Evolutionary conservation across 2,329 filamentous ascomycete species (phyloP), one percentile per base, ranked within the genome.

Genomic region (Aspergillus puulaauensis): DNA sequence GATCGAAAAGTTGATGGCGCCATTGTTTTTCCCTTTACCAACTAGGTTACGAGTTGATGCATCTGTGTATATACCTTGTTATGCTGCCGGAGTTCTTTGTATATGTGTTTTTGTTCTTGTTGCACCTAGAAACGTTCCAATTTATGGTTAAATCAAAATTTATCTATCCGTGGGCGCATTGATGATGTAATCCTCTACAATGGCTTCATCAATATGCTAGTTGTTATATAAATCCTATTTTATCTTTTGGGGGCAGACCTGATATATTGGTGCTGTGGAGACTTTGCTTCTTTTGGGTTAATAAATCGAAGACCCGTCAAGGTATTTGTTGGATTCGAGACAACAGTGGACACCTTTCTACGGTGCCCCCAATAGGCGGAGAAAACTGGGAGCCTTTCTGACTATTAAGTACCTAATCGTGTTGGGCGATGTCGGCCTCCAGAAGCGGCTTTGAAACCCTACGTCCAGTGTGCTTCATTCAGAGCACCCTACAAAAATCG

Each of bases 31-130:
- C 40, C 15, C 27, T 49, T 55, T 33, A n/a, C n/a, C 39, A 14
- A 31, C 23, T 49, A 53, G 37, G 39, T 35, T 44, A 37, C 21
- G 24, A 52, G 46, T 44, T 41, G 40, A 52, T 35, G 48, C 54
- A 43, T 45, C 35, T 60, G 21, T 57, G 51, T 57, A 54, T 47
- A 52, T 60, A 56, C 37, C 46, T 23, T 50, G 40, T 31, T 40
- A 50, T 43, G 40, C 44, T 21, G 35, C 27, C 44, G 41, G 47
- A 57, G 50, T 57, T 53, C 48, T 37, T 52, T 48, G 15, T 46
- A 31, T 31, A 31, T 31, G 27, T 31, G 27, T 31, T 31, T 9
- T 31, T 31, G 9, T 31, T 31, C 33, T 40, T 31, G 14, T 35
- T 45, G n/a, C 24, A 35, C 35, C 24, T 41, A 48, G 35, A 33